phyloP scores from a whole-genome alignment of 1,284 basidiomycete species.

The Trametes hirsuta region DNA sequence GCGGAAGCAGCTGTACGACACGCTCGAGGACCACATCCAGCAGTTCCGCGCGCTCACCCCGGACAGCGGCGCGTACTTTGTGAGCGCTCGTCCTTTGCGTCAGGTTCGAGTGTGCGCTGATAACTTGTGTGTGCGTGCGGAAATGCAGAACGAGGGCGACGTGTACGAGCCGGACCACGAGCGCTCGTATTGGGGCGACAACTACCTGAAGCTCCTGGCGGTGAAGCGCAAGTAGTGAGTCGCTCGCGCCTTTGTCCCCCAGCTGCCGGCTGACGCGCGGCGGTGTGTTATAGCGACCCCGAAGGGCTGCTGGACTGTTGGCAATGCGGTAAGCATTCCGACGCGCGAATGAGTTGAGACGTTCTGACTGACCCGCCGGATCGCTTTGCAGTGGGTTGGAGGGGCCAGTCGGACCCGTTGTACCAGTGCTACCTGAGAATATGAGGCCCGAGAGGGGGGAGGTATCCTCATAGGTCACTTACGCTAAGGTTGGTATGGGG shows the following conservation, averaged over 20 bases:
- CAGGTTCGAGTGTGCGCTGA: not conserved
- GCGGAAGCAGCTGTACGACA: conserved; percentile 39
- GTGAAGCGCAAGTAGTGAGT: conserved; percentile 62
- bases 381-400: conserved; percentile 27
- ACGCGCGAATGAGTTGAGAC: not conserved
- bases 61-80: conserved; percentile 52
- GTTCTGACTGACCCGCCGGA: not conserved
- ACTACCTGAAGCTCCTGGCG: conserved; percentile 48
- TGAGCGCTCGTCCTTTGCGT: conserved; percentile 28
- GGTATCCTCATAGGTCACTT: not conserved
- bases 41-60: conserved; percentile 49
- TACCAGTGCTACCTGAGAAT: conserved; percentile 28
- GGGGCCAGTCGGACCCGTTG: conserved; percentile 22
- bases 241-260: not conserved
- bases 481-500: not conserved
- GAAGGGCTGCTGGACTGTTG: conserved; percentile 57
- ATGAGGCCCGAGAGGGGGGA: not conserved
- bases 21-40: conserved; percentile 41
- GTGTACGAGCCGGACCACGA: conserved; percentile 57
- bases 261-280: not conserved
- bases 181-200: conserved; percentile 55
- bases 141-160: conserved; percentile 56
- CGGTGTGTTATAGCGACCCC: conserved; percentile 48
- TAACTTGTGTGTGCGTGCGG: conserved; percentile 2
- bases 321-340: conserved; percentile 54